phyloP scores from a whole-genome alignment of 352 stramenopile species.

The Globisporangium uncinulatum region DNA sequence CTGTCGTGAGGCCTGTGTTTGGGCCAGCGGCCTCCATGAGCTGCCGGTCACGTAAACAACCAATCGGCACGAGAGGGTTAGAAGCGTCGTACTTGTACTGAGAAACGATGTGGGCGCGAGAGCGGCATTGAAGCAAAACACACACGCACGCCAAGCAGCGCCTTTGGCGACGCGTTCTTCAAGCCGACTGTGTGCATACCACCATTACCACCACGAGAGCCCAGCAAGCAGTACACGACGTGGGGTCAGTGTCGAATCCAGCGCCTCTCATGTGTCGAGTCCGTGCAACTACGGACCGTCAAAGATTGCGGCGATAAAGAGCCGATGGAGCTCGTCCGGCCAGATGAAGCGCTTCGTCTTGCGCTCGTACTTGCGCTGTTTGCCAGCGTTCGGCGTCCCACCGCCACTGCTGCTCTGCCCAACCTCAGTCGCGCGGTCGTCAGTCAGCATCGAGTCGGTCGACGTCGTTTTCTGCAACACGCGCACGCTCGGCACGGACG shows the following conservation, averaged over 20 bases:
- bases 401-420: conserved; percentile 15
- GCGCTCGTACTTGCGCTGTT: conserved; percentile 85
- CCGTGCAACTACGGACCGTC: conserved; percentile 41
- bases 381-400: conserved; percentile 14
- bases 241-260: neutral
- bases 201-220: no score
- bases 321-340: conserved; percentile 82
- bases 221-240: no score
- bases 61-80: conserved; percentile 6
- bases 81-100: neutral
- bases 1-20: conserved; percentile 66
- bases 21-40: conserved; percentile 62
- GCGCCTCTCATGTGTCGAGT: neutral
- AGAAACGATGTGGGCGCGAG: neutral
- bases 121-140: neutral
- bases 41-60: conserved; percentile 23
- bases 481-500: neutral
- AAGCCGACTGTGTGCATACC: conserved; percentile 48
- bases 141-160: conserved; percentile 53
- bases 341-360: conserved; percentile 87
- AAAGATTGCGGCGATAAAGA: conserved; percentile 87
- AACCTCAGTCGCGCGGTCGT: conserved; percentile 4
- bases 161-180: conserved; percentile 85
- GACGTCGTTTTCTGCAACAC: conserved; percentile 16
- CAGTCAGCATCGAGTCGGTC: conserved; percentile 14